Base-by-base conservation (phyloP, 768 basidiomycete genomes). In the Chlorophyllum brunneum region DNA sequence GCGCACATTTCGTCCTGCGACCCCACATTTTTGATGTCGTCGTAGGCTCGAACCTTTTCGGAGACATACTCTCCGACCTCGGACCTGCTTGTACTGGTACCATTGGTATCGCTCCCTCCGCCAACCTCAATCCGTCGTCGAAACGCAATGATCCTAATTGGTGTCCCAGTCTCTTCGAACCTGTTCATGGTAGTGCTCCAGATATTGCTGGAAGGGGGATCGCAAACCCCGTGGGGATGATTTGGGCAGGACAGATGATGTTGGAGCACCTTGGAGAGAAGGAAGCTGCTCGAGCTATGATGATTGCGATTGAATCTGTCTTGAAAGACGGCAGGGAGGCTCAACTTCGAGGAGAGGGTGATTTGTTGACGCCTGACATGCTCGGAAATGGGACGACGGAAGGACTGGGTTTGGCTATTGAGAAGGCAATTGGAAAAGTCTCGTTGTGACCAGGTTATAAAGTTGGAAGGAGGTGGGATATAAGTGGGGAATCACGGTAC, bases 221-320 rank as follows among this genome's bases (percentile, higher is more conserved):
- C 33, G 76, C 80, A 1, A 82, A 81, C 56, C 80, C 80, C 1
- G 66, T 81, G 16, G 80, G 73, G 4, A 77, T 79, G 63, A 77
- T 82, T 50, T 80, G 78, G 80, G 76, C 77, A 0, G 70, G 74
- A 18, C 77, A 79, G 65, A 80, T 81, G 80, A 70, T 81, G 75
- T 66, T 65, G 64, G 76, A 70, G 31, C 65, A 68, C 54, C 63
- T 67, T 54, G 76, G 64, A 40, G 74, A 71, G 62, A 71, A 66
- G 42, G 63, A 70, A 15, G 74, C 72, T 2, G 72, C 72, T 3
- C 58, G 54, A 1, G 67, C 61, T n/a, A 53, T 76, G 54, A 71
- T 74, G 70, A n/a, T 55, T 20, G 74, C 73, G 0, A 73, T 75
- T 41, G 70, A 73, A 48, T 64, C 58, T 18, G 71, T 73, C 9